These are phyloP conservation scores for Metarhizium guizhouense DNA, from an alignment of 2,329 filamentous ascomycete genomes.

Conservation along the genomic window DNA sequence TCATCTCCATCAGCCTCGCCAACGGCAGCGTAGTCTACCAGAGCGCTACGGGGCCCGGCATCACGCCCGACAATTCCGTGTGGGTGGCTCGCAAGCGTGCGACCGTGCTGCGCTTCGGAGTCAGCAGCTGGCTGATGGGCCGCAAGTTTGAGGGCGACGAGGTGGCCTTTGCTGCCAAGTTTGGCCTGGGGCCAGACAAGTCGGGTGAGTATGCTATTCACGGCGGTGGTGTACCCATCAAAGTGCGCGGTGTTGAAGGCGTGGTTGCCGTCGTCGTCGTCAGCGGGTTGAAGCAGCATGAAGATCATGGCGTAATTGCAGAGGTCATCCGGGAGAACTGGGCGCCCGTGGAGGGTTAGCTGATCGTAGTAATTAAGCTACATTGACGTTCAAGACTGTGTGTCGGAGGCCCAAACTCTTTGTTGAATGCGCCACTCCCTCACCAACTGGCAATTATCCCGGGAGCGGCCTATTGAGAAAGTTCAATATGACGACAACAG, in stretches of 20 bases:
- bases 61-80: slow-evolving; percentile 60
- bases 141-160: slow-evolving; percentile 60
- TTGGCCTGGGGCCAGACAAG: slow-evolving; percentile 45
- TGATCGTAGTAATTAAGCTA: background rate
- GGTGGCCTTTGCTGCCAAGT: slow-evolving; percentile 54
- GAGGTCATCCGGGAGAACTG: slow-evolving; percentile 53
- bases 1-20: slow-evolving; percentile 57
- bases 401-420: too few species aligned
- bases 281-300: slow-evolving; percentile 64
- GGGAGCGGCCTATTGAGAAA: too few species aligned
- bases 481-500: too few species aligned
- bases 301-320: slow-evolving; percentile 69
- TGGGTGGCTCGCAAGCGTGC: slow-evolving; percentile 65
- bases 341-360: slow-evolving; percentile 13
- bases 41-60: slow-evolving; percentile 55
- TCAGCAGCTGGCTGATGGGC: slow-evolving; percentile 62
- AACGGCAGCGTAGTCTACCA: slow-evolving; percentile 57
- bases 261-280: slow-evolving; percentile 68
- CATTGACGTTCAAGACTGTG: too few species aligned
- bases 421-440: too few species aligned
- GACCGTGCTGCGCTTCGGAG: slow-evolving; percentile 62
- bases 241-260: slow-evolving; percentile 65
- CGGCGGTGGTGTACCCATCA: slow-evolving; percentile 66
- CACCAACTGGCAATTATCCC: too few species aligned
- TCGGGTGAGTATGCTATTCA: slow-evolving; percentile 64